These are phyloP conservation scores for Bipolaris zeicola DNA, from an alignment of 2,329 filamentous ascomycete species.

Conservation along the genomic window DNA sequence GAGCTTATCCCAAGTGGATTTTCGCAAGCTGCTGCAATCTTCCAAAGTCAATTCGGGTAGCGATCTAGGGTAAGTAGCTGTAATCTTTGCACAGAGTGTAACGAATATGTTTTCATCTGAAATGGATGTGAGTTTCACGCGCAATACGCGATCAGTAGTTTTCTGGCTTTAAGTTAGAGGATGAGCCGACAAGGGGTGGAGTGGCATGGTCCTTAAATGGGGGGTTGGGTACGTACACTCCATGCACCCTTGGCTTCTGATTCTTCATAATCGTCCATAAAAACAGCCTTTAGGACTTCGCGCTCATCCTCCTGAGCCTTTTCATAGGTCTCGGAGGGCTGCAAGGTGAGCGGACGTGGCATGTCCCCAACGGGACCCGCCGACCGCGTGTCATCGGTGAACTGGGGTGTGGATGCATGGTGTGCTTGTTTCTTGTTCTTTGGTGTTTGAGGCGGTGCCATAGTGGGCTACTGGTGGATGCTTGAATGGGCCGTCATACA, in stretches of 20 bases:
- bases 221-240: slow-evolving; percentile 66
- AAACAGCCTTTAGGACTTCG: slow-evolving; percentile 83
- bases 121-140: slow-evolving; percentile 75
- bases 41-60: slow-evolving; percentile 74
- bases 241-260: slow-evolving; percentile 76
- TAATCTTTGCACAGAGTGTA: slow-evolving; percentile 78
- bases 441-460: slow-evolving; percentile 55
- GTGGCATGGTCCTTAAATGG: neutral
- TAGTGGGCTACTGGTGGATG: slow-evolving; percentile 48
- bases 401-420: slow-evolving; percentile 40
- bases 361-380: slow-evolving; percentile 37
- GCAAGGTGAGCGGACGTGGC: slow-evolving; percentile 37
- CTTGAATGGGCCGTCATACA: slow-evolving; percentile 40
- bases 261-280: slow-evolving; percentile 83
- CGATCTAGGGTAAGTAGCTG: slow-evolving; percentile 89
- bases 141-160: slow-evolving; percentile 78
- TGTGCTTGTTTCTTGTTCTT: slow-evolving; percentile 47
- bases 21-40: slow-evolving; percentile 67
- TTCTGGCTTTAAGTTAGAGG: slow-evolving; percentile 57
- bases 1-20: slow-evolving; percentile 73
- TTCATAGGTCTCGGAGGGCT: slow-evolving; percentile 67
- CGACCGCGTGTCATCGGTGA: slow-evolving; percentile 26
- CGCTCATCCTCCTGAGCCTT: slow-evolving; percentile 89
- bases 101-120: slow-evolving; percentile 74
- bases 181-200: neutral